Percentiles rank a stretch among this genome's conserved stretches.
Conservation (phyloP, 2,329 filamentous ascomycete genomes). For the Ophiocordyceps sinensis region DNA sequence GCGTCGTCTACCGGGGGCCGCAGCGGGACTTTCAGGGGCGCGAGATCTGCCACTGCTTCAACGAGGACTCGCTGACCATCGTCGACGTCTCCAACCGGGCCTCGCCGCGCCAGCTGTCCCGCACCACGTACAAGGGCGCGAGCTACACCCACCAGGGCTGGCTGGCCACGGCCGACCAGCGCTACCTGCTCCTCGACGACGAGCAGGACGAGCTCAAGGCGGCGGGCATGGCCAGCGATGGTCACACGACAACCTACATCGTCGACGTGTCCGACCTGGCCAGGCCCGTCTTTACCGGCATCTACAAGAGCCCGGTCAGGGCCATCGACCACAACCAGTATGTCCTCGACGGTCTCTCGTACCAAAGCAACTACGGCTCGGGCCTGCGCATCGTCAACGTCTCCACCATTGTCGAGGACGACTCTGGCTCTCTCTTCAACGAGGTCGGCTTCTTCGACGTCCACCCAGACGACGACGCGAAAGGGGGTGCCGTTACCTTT, state of each 20-base stretch:
- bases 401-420: slow-evolving; percentile 16
- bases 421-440: slow-evolving; percentile 21
- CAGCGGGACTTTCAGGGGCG: slow-evolving; percentile 27
- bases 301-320: slow-evolving; percentile 21
- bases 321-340: slow-evolving; percentile 34
- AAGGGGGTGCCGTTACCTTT: slow-evolving; percentile 28
- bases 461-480: slow-evolving; percentile 29
- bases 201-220: slow-evolving; percentile 32
- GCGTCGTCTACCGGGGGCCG: slow-evolving; percentile 35
- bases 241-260: slow-evolving; percentile 29
- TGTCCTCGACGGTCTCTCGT: slow-evolving; percentile 23
- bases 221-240: slow-evolving; percentile 20
- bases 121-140: slow-evolving; percentile 37
- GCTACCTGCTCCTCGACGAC: slow-evolving; percentile 31
- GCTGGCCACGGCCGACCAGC: slow-evolving; percentile 27
- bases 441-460: slow-evolving; percentile 31
- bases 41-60: slow-evolving; percentile 9
- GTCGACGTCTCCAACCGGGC: slow-evolving; percentile 35
- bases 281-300: slow-evolving; percentile 21
- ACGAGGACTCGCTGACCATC: slow-evolving; percentile 13
- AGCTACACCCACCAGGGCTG: slow-evolving; percentile 42
- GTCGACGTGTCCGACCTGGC: slow-evolving; percentile 26
- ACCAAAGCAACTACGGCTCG: slow-evolving; percentile 31
- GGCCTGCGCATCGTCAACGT: slow-evolving; percentile 25
- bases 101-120: slow-evolving; percentile 29